Conservation (phyloP, 768 basidiomycete species). For the Boletus vermiculosoides region DNA sequence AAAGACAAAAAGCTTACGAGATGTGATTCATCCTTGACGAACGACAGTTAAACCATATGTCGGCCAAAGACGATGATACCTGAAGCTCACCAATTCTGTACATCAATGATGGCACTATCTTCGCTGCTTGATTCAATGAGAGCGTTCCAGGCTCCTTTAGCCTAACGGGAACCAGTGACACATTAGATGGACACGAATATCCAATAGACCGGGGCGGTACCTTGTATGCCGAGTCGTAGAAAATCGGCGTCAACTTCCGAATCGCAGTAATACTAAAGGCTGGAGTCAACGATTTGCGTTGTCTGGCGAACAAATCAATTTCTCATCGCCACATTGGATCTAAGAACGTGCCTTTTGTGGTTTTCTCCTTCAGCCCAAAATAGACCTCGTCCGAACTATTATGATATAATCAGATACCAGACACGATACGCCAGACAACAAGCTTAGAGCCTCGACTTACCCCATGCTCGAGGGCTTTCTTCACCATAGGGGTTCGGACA, state of each 20-base stretch:
- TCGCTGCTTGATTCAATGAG: background rate
- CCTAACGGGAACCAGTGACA: background rate
- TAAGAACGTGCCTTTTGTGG: background rate
- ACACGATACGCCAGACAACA: too few species aligned
- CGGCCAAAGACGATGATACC: background rate
- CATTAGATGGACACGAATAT: background rate
- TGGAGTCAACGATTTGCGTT: background rate
- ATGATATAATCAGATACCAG: background rate
- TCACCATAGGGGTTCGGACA: background rate
- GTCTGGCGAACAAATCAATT: background rate
- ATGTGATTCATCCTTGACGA: background rate
- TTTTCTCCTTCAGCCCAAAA: background rate
- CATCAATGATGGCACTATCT: background rate
- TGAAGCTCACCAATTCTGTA: background rate
- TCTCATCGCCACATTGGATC: background rate
- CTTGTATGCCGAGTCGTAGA: background rate
- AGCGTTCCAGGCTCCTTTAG: background rate
- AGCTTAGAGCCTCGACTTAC: background rate
- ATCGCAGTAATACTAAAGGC: background rate
- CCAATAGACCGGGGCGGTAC: background rate
- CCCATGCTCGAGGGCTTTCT: background rate
- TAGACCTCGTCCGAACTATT: background rate
- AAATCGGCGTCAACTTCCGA: background rate
- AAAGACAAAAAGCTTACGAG: background rate
- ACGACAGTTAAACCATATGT: background rate